phyloP scores from a whole-genome alignment of 148 eudicot genomes.

The Vaccinium myrtillus region DNA sequence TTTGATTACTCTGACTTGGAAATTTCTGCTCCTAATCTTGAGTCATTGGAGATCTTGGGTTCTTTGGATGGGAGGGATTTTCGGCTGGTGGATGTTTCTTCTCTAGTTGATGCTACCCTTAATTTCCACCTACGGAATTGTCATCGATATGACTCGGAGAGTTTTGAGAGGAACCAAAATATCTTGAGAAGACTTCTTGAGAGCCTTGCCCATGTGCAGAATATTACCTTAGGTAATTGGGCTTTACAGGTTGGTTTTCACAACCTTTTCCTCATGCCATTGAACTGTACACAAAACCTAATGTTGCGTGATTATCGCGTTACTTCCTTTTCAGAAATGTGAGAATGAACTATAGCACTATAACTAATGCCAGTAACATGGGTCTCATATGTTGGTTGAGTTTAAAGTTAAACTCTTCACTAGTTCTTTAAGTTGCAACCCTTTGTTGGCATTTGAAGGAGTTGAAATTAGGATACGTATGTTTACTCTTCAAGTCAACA shows the following conservation, averaged over 20 bases:
- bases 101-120: slow-evolving; percentile 6
- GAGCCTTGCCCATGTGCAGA: background rate
- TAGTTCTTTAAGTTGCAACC: too few species aligned
- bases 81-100: background rate
- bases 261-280: background rate
- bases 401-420: too few species aligned
- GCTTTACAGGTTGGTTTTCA: background rate
- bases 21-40: slow-evolving; percentile 1
- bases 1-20: background rate
- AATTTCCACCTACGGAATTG: too few species aligned
- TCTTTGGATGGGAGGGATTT: background rate
- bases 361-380: too few species aligned
- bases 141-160: background rate
- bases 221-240: background rate
- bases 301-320: background rate
- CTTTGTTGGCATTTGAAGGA: background rate
- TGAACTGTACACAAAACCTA: background rate
- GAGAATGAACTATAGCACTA: too few species aligned
- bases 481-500: too few species aligned
- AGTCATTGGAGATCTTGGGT: slow-evolving; percentile 1
- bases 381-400: too few species aligned
- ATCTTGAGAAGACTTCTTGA: background rate
- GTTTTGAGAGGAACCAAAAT: background rate
- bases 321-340: background rate
- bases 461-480: too few species aligned